Evolutionary conservation across 805 yeast genomes (phyloP).

Genomic region (Isabelozyma pseudorhagii): DNA sequence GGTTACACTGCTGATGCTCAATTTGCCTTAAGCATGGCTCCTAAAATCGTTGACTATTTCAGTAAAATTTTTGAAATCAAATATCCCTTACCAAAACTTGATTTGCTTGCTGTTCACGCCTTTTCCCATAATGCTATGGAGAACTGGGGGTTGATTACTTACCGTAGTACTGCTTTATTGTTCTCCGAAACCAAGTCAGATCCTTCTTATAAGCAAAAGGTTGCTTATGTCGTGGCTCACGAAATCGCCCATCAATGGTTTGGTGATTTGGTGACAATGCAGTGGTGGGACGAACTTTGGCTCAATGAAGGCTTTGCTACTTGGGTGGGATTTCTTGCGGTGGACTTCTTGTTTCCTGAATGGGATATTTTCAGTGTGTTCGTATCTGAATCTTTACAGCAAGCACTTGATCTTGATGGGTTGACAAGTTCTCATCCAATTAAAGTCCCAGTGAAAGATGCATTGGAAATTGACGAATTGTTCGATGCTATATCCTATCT

Average conservation of each 20-base stretch:
- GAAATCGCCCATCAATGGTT: constrained; percentile 93
- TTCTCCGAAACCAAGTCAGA: constrained; percentile 45
- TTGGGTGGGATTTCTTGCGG: constrained; percentile 73
- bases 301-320: constrained; percentile 89
- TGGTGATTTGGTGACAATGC: constrained; percentile 86
- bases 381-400: constrained; percentile 49
- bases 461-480: constrained; percentile 76
- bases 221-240: constrained; percentile 79
- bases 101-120: constrained; percentile 74
- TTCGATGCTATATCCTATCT: constrained; percentile 79
- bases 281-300: constrained; percentile 94
- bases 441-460: constrained; percentile 76
- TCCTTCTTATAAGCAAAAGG: constrained; percentile 58
- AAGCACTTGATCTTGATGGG: constrained; percentile 53
- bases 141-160: constrained; percentile 78
- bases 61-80: constrained; percentile 45
- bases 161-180: constrained; percentile 56
- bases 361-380: constrained; percentile 72
- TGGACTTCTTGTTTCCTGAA: constrained; percentile 68
- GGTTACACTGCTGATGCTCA: constrained; percentile 40
- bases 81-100: constrained; percentile 80
- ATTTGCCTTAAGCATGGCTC: constrained; percentile 47
- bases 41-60: constrained; percentile 49
- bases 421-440: constrained; percentile 72
- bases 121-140: constrained; percentile 89